These are phyloP conservation scores for Periconia sp. DNA, from an alignment of 2,329 filamentous ascomycete genomes.

Conservation along the genomic window DNA sequence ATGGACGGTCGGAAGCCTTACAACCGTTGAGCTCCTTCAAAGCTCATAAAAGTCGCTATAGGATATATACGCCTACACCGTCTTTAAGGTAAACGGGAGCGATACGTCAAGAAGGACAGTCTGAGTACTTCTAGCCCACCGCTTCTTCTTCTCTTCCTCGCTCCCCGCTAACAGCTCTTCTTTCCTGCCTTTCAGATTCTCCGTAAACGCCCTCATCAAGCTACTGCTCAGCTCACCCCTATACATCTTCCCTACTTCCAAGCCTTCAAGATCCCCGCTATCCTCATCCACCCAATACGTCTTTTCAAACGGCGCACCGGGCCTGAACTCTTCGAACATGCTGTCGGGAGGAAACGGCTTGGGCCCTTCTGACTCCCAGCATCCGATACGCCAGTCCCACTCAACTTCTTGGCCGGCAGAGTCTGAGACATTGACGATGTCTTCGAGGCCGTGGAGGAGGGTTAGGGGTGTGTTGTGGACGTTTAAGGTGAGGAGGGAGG, in stretches of 20 bases:
- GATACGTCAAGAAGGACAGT: background rate
- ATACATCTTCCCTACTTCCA: background rate
- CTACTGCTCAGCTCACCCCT: background rate
- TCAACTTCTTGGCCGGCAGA: slow-evolving; percentile 8
- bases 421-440: slow-evolving; percentile 4
- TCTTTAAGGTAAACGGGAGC: slow-evolving; percentile 1
- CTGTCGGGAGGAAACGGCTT: slow-evolving; percentile 6
- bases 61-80: background rate
- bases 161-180: background rate
- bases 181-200: background rate
- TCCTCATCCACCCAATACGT: slow-evolving; percentile 3
- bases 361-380: slow-evolving; percentile 2
- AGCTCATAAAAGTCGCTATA: background rate
- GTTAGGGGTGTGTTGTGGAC: slow-evolving; percentile 8
- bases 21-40: too few relatives aligned
- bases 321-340: slow-evolving; percentile 10
- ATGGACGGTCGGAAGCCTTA: too few relatives aligned
- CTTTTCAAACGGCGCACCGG: slow-evolving; percentile 3
- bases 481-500: slow-evolving; percentile 5
- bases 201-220: background rate
- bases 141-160: slow-evolving; percentile 1
- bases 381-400: slow-evolving; percentile 7
- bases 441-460: slow-evolving; percentile 8
- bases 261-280: background rate
- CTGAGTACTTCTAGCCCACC: background rate